Evolutionary conservation across 495 filamentous ascomycete species (phyloP).

Genomic region (Penicillium dipodomyicola): DNA sequence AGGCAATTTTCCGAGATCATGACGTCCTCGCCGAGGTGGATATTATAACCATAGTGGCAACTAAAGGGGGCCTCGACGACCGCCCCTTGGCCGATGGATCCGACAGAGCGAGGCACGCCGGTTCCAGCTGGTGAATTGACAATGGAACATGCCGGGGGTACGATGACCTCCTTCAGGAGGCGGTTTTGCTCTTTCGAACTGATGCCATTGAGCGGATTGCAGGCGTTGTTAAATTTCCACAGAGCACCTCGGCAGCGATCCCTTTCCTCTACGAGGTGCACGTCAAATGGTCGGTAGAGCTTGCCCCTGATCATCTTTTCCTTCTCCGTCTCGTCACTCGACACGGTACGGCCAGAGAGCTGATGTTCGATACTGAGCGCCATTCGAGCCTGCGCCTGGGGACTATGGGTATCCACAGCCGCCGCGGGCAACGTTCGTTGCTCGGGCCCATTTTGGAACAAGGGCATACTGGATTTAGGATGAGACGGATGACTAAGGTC

Average conservation of each 20-base stretch:
- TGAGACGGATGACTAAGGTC: slow-evolving; percentile 40
- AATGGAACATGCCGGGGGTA: slow-evolving; percentile 44
- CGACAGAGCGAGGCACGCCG: slow-evolving; percentile 37
- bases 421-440: slow-evolving; percentile 34
- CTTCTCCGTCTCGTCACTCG: slow-evolving; percentile 67
- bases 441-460: slow-evolving; percentile 39
- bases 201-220: slow-evolving; percentile 72
- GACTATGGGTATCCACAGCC: slow-evolving; percentile 41
- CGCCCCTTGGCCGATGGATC: slow-evolving; percentile 72
- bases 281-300: slow-evolving; percentile 72
- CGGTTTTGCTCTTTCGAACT: slow-evolving; percentile 76
- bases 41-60: slow-evolving; percentile 96
- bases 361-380: slow-evolving; percentile 48
- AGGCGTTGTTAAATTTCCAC: slow-evolving; percentile 86
- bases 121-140: slow-evolving; percentile 45
- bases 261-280: slow-evolving; percentile 78
- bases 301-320: slow-evolving; percentile 92
- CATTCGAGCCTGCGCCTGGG: slow-evolving; percentile 47
- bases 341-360: slow-evolving; percentile 32
- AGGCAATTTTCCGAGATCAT: slow-evolving; percentile 83
- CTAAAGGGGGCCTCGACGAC: slow-evolving; percentile 86
- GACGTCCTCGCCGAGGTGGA: slow-evolving; percentile 82
- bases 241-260: slow-evolving; percentile 81
- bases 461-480: slow-evolving; percentile 36
- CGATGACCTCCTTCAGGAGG: slow-evolving; percentile 72